Evolutionary conservation across 73 alveolate species (phyloP).

Genomic region (Blepharisma japonicum): DNA sequence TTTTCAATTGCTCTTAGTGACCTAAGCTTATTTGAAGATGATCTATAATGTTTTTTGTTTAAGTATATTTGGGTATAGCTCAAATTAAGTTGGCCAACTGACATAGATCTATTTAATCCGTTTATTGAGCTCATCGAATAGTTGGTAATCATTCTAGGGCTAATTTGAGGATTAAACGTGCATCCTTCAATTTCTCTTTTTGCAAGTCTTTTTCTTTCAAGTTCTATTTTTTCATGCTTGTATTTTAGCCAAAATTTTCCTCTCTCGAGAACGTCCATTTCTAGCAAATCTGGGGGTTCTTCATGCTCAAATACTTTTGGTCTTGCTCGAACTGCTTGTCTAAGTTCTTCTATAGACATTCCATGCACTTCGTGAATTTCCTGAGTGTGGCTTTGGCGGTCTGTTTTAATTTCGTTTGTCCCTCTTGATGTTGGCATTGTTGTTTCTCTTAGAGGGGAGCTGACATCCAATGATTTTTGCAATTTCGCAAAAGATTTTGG

Average conservation of each 20-base stretch:
- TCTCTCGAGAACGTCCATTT: slow-evolving; percentile 21
- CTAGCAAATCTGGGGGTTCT: slow-evolving; percentile 28
- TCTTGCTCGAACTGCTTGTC: slow-evolving; percentile 8
- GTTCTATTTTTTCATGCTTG: not conserved
- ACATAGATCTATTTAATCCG: not conserved
- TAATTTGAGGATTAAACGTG: not conserved
- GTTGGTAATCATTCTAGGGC: not conserved
- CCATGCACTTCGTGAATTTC: too few species aligned
- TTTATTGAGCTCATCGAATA: too few species aligned
- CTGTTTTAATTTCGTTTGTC: too few species aligned
- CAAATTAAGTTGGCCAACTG: not conserved
- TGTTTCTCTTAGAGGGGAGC: too few species aligned
- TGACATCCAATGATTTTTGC: too few species aligned
- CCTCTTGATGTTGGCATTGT: too few species aligned
- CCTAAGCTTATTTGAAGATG: too few species aligned
- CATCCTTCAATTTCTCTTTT: slow-evolving; percentile 26
- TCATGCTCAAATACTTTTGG: not conserved
- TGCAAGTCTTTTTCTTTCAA: not conserved
- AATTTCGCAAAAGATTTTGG: too few species aligned
- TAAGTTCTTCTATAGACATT: not conserved
- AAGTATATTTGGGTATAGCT: not conserved
- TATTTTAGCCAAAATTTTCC: not conserved
- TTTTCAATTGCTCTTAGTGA: too few species aligned
- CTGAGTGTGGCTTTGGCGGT: too few species aligned
- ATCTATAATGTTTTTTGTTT: not conserved